phyloP scores from a whole-genome alignment of 768 basidiomycete species.

The Fistulinella prunicolor region DNA sequence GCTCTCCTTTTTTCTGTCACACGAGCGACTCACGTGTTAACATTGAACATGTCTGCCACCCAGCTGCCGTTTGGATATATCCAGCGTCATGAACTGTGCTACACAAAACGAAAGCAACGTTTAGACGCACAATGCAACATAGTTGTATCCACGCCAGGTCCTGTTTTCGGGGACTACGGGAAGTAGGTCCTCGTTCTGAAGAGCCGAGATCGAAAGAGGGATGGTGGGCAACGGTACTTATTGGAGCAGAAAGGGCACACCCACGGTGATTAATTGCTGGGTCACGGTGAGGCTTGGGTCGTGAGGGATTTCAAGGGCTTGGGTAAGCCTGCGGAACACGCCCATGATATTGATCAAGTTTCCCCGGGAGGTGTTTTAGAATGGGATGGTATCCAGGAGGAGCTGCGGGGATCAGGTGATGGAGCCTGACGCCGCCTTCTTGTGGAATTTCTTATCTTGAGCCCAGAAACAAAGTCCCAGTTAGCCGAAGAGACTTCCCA shows the following conservation, averaged over 20 bases:
- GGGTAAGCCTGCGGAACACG: constrained; percentile 22
- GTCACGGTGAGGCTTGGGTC: constrained; percentile 50
- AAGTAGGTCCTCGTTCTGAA: constrained; percentile 65
- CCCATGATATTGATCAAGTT: constrained; percentile 19
- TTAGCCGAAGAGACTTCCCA: background rate
- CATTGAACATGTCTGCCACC: constrained; percentile 79
- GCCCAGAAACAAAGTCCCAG: background rate
- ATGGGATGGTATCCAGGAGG: background rate
- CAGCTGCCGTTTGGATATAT: constrained; percentile 44
- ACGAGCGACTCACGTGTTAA: constrained; percentile 57
- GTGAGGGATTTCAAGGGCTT: constrained; percentile 50
- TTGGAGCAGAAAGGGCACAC: constrained; percentile 17
- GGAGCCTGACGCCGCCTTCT: constrained; percentile 3
- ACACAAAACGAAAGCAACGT: background rate
- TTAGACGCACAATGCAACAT: constrained; percentile 55
- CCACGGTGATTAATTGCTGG: constrained; percentile 57
- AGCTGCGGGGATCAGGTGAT: background rate
- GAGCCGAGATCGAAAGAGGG: constrained; percentile 16
- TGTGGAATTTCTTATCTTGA: constrained; percentile 10
- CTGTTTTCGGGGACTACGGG: constrained; percentile 64
- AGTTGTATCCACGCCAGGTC: constrained; percentile 66
- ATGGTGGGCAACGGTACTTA: background rate
- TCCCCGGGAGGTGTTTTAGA: constrained; percentile 1
- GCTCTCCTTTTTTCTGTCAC: background rate
- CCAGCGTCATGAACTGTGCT: background rate